A percentile compares a stretch with the other conserved stretches of the same genome.
These are phyloP conservation scores for Capronia americana DNA, from an alignment of 2,329 filamentous ascomycete genomes.

Conservation along the genomic window DNA sequence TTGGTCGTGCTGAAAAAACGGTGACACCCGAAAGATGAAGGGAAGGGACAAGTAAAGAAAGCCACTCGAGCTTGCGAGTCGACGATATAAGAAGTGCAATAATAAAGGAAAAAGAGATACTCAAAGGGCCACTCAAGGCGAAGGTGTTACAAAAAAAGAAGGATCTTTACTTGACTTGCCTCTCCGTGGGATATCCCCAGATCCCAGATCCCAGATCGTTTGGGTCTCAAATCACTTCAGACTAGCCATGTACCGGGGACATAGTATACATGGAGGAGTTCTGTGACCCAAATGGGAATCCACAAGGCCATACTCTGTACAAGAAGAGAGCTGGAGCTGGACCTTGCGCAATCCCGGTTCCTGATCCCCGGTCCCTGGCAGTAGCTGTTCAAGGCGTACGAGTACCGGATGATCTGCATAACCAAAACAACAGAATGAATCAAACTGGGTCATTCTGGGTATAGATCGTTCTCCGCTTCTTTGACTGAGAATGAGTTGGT, in stretches of 20 bases:
- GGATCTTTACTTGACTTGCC: constrained; percentile 15
- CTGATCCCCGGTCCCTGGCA: constrained; percentile 13
- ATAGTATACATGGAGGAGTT: constrained; percentile 16
- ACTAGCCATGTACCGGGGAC: constrained; percentile 14
- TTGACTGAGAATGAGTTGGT: constrained; percentile 17
- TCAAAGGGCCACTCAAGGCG: constrained; percentile 14
- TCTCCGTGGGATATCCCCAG: constrained; percentile 16
- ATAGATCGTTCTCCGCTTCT: constrained; percentile 20
- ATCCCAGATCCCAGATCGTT: constrained; percentile 17
- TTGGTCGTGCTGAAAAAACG: constrained; percentile 12
- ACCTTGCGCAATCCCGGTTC: constrained; percentile 19
- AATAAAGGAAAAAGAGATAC: constrained; percentile 10
- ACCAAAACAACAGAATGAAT: constrained; percentile 18
- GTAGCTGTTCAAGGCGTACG: constrained; percentile 13
- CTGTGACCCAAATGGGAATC: constrained; percentile 17
- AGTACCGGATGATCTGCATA: constrained; percentile 14
- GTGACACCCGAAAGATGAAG: constrained; percentile 10
- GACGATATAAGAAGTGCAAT: constrained; percentile 18
- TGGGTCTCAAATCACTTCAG: constrained; percentile 19
- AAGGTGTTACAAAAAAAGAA: constrained; percentile 9
- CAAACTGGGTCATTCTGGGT: constrained; percentile 15
- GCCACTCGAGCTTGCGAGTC: constrained; percentile 20
- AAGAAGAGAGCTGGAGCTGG: constrained; percentile 16
- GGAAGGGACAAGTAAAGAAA: constrained; percentile 14
- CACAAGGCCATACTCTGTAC: constrained; percentile 18